Conservation (phyloP, 805 yeast genomes). For the Metschnikowia reukaufii region DNA sequence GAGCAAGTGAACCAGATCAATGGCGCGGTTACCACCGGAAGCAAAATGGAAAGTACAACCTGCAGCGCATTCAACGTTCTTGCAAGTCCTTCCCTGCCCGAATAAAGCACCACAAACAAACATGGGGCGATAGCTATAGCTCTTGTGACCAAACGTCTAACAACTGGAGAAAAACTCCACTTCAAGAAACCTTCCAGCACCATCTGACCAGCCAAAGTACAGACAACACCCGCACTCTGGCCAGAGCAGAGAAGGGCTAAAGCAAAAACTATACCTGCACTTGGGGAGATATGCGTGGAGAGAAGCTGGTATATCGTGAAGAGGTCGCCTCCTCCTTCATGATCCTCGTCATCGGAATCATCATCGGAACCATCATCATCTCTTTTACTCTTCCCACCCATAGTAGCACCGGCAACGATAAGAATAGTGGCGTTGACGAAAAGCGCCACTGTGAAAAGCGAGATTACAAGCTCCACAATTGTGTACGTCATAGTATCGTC, state of each 20-base stretch:
- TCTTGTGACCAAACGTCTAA: conserved; percentile 76
- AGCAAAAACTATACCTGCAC: conserved; percentile 89
- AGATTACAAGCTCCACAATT: conserved; percentile 77
- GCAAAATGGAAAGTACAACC: conserved; percentile 74
- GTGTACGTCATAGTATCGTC: conserved; percentile 77
- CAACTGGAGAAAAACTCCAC: conserved; percentile 81
- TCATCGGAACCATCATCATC: conserved; percentile 21
- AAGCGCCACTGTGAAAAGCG: conserved; percentile 84
- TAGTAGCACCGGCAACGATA: conserved; percentile 88
- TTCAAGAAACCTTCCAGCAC: conserved; percentile 85
- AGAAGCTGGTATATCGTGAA: conserved; percentile 76
- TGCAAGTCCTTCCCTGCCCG: conserved; percentile 82
- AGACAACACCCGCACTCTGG: conserved; percentile 93
- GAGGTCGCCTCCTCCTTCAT: conserved; percentile 65
- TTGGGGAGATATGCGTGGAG: conserved; percentile 66
- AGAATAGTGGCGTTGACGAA: conserved; percentile 89
- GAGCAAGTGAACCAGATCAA: conserved; percentile 77
- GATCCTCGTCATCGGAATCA: conserved; percentile 22
- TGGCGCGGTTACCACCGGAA: conserved; percentile 90
- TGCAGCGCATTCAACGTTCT: conserved; percentile 76
- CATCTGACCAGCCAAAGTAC: conserved; percentile 92
- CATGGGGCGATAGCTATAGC: conserved; percentile 86
- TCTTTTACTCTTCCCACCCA: conserved; percentile 33
- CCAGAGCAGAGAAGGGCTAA: conserved; percentile 86
- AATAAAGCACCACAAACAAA: conserved; percentile 62